These are phyloP conservation scores for Termitomyces sp. DNA, from an alignment of 768 basidiomycete species.

Conservation along the genomic window DNA sequence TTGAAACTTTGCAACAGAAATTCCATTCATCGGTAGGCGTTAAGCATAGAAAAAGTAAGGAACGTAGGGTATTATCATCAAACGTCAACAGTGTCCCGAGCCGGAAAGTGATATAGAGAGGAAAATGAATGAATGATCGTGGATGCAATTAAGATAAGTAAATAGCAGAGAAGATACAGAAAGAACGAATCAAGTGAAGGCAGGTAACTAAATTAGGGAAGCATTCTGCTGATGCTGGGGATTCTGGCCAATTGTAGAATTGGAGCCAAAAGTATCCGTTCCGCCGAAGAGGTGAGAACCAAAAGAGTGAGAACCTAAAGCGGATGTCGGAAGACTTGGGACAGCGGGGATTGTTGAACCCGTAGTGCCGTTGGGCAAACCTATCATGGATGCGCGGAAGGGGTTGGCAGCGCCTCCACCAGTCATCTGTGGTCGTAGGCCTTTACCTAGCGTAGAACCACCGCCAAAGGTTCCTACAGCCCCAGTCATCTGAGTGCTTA, in stretches of 20 bases:
- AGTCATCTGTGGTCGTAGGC: conserved; percentile 62
- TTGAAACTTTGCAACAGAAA: neutral
- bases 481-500: conserved; percentile 35
- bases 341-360: conserved; percentile 19
- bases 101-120: conserved; percentile 16
- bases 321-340: conserved; percentile 15
- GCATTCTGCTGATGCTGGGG: conserved; percentile 42
- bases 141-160: conserved; percentile 19
- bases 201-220: conserved; percentile 46
- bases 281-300: conserved; percentile 16
- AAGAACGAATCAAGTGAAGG: conserved; percentile 13
- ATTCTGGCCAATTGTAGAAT: conserved; percentile 23
- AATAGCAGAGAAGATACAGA: conserved; percentile 17
- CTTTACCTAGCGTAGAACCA: conserved; percentile 42
- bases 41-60: conserved; percentile 6
- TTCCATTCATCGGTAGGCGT: conserved; percentile 4
- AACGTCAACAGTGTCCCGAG: conserved; percentile 15
- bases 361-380: conserved; percentile 10
- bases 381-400: conserved; percentile 62
- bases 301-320: conserved; percentile 15
- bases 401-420: conserved; percentile 63
- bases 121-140: conserved; percentile 14
- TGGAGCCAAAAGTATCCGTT: conserved; percentile 22
- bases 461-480: conserved; percentile 37
- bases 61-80: conserved; percentile 7